A percentile compares a stretch with the other conserved stretches of the same genome.
Evolutionary conservation across 305 asterid genomes (phyloP).

Genomic region (Salvia sclarea): DNA sequence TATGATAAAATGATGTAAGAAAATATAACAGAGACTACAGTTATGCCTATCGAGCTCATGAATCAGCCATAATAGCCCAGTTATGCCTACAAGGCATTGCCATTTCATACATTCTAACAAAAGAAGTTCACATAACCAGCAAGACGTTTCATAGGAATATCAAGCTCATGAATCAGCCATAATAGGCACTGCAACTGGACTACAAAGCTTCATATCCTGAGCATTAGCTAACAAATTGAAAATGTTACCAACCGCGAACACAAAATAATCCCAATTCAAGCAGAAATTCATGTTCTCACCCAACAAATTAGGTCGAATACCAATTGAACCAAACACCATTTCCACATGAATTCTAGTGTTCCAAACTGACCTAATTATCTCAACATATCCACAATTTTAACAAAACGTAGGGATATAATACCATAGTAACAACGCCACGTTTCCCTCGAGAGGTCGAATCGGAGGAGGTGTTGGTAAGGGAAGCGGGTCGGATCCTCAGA

Average conservation of each 20-base stretch:
- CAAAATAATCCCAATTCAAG: slow-evolving; percentile 15
- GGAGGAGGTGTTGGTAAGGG: slow-evolving; percentile 45
- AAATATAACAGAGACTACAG: too few relatives aligned
- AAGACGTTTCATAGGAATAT: background rate
- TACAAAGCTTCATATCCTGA: background rate
- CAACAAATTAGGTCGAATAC: slow-evolving; percentile 7
- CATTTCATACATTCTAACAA: slow-evolving; percentile 1
- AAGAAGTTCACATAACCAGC: background rate
- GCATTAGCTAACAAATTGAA: background rate
- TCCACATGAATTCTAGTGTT: slow-evolving; percentile 15
- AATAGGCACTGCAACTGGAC: background rate
- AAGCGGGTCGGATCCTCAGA: slow-evolving; percentile 58
- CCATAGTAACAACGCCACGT: slow-evolving; percentile 84
- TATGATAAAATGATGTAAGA: too few relatives aligned
- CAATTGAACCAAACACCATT: background rate
- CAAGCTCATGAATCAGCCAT: background rate
- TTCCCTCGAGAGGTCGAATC: slow-evolving; percentile 41
- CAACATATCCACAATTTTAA: slow-evolving; percentile 9
- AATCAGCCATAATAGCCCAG: too few relatives aligned
- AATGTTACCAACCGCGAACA: background rate
- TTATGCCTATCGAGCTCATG: too few relatives aligned
- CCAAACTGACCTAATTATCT: slow-evolving; percentile 10
- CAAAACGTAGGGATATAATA: slow-evolving; percentile 26
- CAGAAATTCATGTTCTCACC: background rate
- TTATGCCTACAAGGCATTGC: slow-evolving; percentile 2